Percentiles rank a stretch among this genome's conserved stretches.
Evolutionary conservation across 345 rosid species (phyloP).

Genomic region (Cardamine resedifolia): DNA sequence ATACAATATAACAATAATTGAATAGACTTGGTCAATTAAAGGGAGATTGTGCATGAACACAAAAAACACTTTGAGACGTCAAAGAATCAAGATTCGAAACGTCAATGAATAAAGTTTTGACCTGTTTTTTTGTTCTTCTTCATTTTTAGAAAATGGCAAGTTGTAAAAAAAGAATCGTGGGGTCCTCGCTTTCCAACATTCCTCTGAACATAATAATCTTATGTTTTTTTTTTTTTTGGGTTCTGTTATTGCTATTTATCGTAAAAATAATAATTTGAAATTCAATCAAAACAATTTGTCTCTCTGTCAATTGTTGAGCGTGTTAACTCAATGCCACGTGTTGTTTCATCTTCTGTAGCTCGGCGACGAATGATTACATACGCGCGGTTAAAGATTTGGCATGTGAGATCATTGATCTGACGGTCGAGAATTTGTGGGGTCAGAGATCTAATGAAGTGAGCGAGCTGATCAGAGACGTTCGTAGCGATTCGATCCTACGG

Average conservation of each 20-base stretch:
- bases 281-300: background rate
- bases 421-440: constrained; percentile 80
- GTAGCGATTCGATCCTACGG: constrained; percentile 72
- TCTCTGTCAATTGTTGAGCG: background rate
- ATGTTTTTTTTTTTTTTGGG: background rate
- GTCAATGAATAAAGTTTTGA: background rate
- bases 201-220: constrained; percentile 22
- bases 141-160: background rate
- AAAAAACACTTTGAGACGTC: constrained; percentile 28
- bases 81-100: constrained; percentile 21
- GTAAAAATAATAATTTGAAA: background rate
- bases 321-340: constrained; percentile 21
- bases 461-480: constrained; percentile 63
- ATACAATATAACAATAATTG: background rate
- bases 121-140: background rate
- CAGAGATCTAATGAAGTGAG: constrained; percentile 55
- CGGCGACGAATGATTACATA: constrained; percentile 64
- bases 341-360: constrained; percentile 44
- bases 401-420: constrained; percentile 69
- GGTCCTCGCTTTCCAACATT: constrained; percentile 34
- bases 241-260: background rate
- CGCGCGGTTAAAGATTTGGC: constrained; percentile 59
- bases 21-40: constrained; percentile 25
- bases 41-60: constrained; percentile 31
- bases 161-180: constrained; percentile 16